Evolutionary conservation across 352 stramenopile genomes (phyloP), one percentile per base, ranked within the genome.

Genomic region (Phytophthora constricta): DNA sequence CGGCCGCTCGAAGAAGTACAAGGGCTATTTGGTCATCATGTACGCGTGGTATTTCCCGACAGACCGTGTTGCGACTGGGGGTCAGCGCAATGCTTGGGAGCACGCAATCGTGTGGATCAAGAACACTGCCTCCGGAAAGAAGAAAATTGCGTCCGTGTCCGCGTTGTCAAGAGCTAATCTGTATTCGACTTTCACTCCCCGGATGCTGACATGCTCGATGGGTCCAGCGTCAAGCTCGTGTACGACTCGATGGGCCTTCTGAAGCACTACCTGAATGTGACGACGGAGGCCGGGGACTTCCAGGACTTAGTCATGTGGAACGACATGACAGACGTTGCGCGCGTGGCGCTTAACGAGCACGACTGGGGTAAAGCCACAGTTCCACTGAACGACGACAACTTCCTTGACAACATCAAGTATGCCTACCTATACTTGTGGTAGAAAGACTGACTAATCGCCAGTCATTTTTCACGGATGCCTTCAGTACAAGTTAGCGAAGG

Each of bases 301-400:
- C 64, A 67, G 27, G 57, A 66, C 5, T 49, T 72, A 10, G 25
- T 67, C 42, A 55, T 71, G 31, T 71, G 58, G 57, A 39, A 54
- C 5, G 57, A 71, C 42, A 53, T 71, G 63, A 42, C 57, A 5
- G 20, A 41, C 10, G 65, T 59, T 23, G 55, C 70, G 10, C 65
- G 60, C n/a, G 58, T 55, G 13, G 70, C 70, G 17, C 51, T 77
- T 14, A 64, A 77, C 26, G 62, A 62, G 28, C 57, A 67, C 19
- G 52, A 74, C 48, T 74, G 74, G 23, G 70, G 65, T 3, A 69
- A 47, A 4, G 70, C 70, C 16, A 68, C 58, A 2, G 70, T 74
- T 27, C 70, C 64, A 16, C 66, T 77, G 41, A 74, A 74, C 9
- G 52, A 70, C 14, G 55, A 67, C 2, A 58, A 42, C 19, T 77